Evolutionary conservation across 345 rosid genomes (phyloP).

Genomic region (Acer saccharum): DNA sequence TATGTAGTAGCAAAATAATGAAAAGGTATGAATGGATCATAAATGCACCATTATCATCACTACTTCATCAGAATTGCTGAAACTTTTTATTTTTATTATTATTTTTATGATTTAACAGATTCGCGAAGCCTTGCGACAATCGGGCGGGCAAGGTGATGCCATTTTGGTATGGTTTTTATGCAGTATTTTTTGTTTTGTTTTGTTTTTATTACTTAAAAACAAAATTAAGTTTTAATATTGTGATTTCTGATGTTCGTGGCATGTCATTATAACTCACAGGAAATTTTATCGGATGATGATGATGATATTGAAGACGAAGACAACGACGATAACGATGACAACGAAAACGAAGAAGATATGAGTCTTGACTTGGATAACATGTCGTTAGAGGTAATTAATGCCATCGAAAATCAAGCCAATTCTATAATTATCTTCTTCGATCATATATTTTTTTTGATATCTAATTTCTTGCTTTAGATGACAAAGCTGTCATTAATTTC

Average conservation of each 20-base stretch:
- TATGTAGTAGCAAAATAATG: too few species aligned
- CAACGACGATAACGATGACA: too few species aligned
- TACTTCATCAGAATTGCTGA: too few species aligned
- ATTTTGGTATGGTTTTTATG: constrained; percentile 23
- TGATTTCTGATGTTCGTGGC: background rate
- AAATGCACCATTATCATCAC: too few species aligned
- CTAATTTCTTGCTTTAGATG: background rate
- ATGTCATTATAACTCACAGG: constrained; percentile 20
- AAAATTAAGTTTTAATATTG: too few species aligned
- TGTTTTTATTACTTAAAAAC: too few species aligned
- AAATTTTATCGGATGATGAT: too few species aligned
- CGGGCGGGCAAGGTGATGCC: constrained; percentile 12
- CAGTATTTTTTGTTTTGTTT: background rate
- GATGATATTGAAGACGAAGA: too few species aligned
- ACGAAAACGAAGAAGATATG: too few species aligned
- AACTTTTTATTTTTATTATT: background rate
- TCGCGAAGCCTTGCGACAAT: constrained; percentile 25
- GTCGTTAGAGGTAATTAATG: constrained; percentile 30
- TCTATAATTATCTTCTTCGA: background rate
- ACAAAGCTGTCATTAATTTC: background rate
- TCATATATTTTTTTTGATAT: background rate
- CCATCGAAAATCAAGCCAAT: background rate
- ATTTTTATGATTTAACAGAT: constrained; percentile 18
- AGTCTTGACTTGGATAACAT: too few species aligned
- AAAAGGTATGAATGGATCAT: background rate